Conservation (phyloP, 495 filamentous ascomycete genomes). For the Lineolata rhizophorae region DNA sequence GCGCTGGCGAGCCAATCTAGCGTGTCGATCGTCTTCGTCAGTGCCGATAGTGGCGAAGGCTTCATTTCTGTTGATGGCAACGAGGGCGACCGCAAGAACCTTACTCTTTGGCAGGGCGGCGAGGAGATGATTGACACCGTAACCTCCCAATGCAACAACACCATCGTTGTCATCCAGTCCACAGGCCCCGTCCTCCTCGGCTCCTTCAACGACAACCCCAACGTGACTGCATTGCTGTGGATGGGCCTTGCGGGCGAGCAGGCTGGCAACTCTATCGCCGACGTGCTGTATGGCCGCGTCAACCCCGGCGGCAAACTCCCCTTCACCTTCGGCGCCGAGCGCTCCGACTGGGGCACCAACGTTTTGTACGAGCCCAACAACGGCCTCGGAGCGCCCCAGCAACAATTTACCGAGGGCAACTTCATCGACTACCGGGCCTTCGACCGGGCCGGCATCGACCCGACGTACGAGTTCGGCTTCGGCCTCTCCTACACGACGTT, state of each 20-base stretch:
- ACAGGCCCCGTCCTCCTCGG: slow-evolving; percentile 59
- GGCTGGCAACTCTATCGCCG: slow-evolving; percentile 71
- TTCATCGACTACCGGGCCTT: slow-evolving; percentile 92
- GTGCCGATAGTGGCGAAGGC: slow-evolving; percentile 70
- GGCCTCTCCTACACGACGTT: slow-evolving; percentile 83
- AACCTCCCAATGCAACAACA: slow-evolving; percentile 61
- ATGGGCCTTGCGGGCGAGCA: slow-evolving; percentile 86
- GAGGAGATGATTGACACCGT: slow-evolving; percentile 63
- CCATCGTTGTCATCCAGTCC: slow-evolving; percentile 79
- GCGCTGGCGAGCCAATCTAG: slow-evolving; percentile 41
- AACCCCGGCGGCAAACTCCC: slow-evolving; percentile 73
- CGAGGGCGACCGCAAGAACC: slow-evolving; percentile 74
- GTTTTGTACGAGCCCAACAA: slow-evolving; percentile 59
- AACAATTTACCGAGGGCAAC: slow-evolving; percentile 62
- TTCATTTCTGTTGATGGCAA: slow-evolving; percentile 73
- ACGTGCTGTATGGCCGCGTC: slow-evolving; percentile 74
- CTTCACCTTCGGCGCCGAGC: slow-evolving; percentile 65
- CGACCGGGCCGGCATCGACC: slow-evolving; percentile 49
- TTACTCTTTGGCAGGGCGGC: slow-evolving; percentile 71
- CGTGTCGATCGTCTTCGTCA: slow-evolving; percentile 72
- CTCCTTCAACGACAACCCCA: slow-evolving; percentile 62
- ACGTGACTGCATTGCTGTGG: slow-evolving; percentile 86
- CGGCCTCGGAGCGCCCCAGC: slow-evolving; percentile 46
- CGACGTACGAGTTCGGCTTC: slow-evolving; percentile 81
- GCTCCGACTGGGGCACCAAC: slow-evolving; percentile 52